phyloP scores from a whole-genome alignment of 129 eudicot genomes.

The Mikania micrantha region DNA sequence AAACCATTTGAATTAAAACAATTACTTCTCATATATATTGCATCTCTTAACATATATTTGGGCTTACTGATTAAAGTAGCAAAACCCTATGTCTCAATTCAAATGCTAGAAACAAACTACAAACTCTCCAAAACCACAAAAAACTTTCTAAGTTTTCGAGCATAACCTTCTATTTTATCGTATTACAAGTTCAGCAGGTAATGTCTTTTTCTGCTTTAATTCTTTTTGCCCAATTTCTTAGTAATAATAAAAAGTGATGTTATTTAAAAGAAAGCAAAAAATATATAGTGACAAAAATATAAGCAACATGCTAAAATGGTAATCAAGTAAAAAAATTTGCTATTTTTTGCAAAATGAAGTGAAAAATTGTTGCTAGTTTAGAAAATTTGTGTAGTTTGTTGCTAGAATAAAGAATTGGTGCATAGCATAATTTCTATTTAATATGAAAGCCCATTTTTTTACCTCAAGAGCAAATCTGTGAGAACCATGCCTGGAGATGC shows the following conservation, averaged over 20 bases:
- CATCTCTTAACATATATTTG: background rate
- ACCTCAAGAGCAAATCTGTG: slow-evolving; percentile 91
- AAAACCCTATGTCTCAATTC: background rate
- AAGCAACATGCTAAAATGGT: background rate
- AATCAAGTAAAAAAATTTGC: background rate
- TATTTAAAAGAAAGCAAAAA: too few relatives aligned
- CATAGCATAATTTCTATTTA: background rate
- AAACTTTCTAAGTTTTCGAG: background rate
- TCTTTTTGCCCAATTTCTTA: background rate
- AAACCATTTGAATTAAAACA: background rate
- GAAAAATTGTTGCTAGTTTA: background rate
- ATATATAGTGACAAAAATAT: too few relatives aligned
- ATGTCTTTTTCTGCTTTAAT: background rate
- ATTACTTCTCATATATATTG: background rate
- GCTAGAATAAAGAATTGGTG: background rate
- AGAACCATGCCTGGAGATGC: slow-evolving; percentile 99
- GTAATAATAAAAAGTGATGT: background rate
- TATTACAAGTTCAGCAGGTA: too few relatives aligned
- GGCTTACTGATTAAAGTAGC: background rate
- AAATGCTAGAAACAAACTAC: background rate
- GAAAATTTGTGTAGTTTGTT: background rate
- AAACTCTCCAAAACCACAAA: background rate
- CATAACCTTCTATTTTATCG: background rate
- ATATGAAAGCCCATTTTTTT: background rate
- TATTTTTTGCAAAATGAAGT: background rate